phyloP scores from a whole-genome alignment of 2,329 filamentous ascomycete genomes.

The Pseudocercospora fijiensis region DNA sequence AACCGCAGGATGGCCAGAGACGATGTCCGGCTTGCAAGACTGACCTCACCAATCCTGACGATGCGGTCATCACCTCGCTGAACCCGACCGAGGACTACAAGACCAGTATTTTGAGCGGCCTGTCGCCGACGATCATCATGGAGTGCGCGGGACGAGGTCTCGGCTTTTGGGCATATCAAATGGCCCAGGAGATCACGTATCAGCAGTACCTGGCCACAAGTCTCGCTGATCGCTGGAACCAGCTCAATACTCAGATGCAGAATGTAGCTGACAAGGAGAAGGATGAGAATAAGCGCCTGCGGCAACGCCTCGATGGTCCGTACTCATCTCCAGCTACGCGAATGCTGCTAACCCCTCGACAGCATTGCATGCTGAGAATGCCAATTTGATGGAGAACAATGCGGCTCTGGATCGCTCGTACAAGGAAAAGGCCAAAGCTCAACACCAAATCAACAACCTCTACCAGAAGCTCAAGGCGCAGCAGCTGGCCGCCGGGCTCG shows the following conservation, averaged over 20 bases:
- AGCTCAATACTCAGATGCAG: slow-evolving; percentile 66
- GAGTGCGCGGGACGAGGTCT: slow-evolving; percentile 79
- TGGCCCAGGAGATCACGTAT: slow-evolving; percentile 78
- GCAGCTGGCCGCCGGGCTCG: slow-evolving; percentile 55
- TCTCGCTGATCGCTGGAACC: slow-evolving; percentile 68
- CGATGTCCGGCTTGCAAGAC: slow-evolving; percentile 75
- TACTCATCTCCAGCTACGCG: not conserved
- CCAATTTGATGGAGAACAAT: slow-evolving; percentile 9
- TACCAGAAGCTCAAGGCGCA: slow-evolving; percentile 59
- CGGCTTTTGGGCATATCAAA: slow-evolving; percentile 84
- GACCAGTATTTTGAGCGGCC: slow-evolving; percentile 76
- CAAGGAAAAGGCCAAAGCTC: slow-evolving; percentile 18
- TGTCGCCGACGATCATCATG: slow-evolving; percentile 78
- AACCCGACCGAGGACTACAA: slow-evolving; percentile 88
- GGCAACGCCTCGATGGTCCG: slow-evolving; percentile 63
- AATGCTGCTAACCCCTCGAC: not conserved
- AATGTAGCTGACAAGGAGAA: slow-evolving; percentile 74
- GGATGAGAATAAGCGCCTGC: slow-evolving; percentile 64
- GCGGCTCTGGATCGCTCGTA: slow-evolving; percentile 12
- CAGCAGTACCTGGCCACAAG: slow-evolving; percentile 72
- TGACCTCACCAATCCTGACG: slow-evolving; percentile 67
- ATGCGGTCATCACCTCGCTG: slow-evolving; percentile 69
- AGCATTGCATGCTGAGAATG: slow-evolving; percentile 18
- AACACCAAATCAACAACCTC: slow-evolving; percentile 5
- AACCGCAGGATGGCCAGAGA: slow-evolving; percentile 52